These are phyloP conservation scores for Talaromyces nanjingensis DNA, from an alignment of 495 filamentous ascomycete species.

Conservation along the genomic window DNA sequence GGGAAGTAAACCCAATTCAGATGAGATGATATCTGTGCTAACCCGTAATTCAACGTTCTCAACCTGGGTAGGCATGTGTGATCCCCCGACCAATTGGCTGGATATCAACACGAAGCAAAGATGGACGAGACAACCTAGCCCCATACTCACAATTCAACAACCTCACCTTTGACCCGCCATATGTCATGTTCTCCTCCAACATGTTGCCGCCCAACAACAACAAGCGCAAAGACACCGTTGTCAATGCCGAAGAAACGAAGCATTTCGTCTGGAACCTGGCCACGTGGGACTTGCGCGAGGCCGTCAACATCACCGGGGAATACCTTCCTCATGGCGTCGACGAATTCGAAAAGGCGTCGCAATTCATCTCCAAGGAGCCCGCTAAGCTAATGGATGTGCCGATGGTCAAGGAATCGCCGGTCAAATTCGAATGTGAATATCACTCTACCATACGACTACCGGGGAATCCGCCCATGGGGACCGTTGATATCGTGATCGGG, in stretches of 20 bases:
- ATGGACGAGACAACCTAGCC: constrained; percentile 40
- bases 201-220: constrained; percentile 26
- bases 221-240: constrained; percentile 44
- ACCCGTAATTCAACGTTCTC: not conserved
- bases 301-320: constrained; percentile 44
- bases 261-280: not conserved
- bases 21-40: not conserved
- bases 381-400: constrained; percentile 32
- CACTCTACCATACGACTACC: constrained; percentile 45
- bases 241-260: constrained; percentile 12
- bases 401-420: constrained; percentile 45
- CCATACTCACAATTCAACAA: constrained; percentile 56
- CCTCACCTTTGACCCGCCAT: constrained; percentile 52
- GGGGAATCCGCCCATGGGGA: constrained; percentile 46
- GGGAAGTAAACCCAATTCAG: not conserved
- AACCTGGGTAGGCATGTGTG: constrained; percentile 25
- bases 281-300: constrained; percentile 22
- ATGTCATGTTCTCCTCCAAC: constrained; percentile 51
- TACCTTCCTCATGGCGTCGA: constrained; percentile 38
- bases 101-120: constrained; percentile 32
- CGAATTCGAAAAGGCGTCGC: constrained; percentile 39
- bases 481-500: constrained; percentile 50
- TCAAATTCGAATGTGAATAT: constrained; percentile 51
- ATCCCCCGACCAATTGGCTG: constrained; percentile 40
- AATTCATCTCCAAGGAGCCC: constrained; percentile 36